A percentile compares a stretch with the other conserved stretches of the same genome.
Evolutionary conservation across 257 asterid species (phyloP).

Genomic region (Parsonsia alboflavescens): DNA sequence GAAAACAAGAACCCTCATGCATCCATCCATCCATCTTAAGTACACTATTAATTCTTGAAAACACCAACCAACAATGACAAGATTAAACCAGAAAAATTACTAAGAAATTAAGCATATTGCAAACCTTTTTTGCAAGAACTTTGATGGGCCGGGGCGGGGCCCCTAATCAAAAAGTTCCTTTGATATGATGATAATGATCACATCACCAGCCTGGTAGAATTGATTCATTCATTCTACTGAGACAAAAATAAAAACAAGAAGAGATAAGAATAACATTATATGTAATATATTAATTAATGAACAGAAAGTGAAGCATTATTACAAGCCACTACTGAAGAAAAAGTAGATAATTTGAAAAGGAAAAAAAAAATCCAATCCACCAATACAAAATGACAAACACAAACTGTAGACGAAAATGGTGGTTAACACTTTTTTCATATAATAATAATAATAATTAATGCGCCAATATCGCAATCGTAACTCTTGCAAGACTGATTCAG

Average conservation of each 20-base stretch:
- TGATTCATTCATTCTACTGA: background rate
- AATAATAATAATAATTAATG: constrained; percentile 23
- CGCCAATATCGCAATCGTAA: constrained; percentile 32
- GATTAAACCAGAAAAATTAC: constrained; percentile 22
- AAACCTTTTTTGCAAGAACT: constrained; percentile 16
- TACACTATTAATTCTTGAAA: constrained; percentile 17
- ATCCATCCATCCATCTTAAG: background rate
- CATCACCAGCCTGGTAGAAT: background rate
- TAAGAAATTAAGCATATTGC: constrained; percentile 17
- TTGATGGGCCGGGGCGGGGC: background rate
- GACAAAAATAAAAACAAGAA: constrained; percentile 13
- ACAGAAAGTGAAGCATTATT: constrained; percentile 42
- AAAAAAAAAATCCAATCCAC: constrained; percentile 39
- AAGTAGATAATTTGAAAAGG: background rate
- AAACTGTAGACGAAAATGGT: constrained; percentile 34
- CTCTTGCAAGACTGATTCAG: constrained; percentile 16
- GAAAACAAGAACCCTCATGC: constrained; percentile 39
- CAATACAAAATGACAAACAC: constrained; percentile 42
- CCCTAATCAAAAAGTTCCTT: background rate
- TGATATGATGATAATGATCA: background rate
- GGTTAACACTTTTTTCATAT: constrained; percentile 16
- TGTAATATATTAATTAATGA: background rate
- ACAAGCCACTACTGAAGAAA: constrained; percentile 20
- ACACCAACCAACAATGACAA: background rate
- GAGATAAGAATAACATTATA: constrained; percentile 15